Base-by-base conservation (phyloP, 805 yeast genomes). In the Schizosaccharomyces osmophilus region DNA sequence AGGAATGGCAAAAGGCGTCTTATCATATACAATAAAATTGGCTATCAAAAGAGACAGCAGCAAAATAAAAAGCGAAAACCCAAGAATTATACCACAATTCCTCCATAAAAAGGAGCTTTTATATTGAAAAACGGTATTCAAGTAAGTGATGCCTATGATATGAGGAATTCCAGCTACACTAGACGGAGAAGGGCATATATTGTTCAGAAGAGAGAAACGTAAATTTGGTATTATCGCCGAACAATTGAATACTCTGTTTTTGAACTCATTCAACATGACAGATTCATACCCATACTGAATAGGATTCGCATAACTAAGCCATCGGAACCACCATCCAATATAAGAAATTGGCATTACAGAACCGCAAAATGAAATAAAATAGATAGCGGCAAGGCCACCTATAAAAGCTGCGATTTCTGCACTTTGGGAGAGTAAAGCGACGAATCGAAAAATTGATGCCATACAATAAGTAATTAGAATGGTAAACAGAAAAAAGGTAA, bases 361-460 rank as follows among this genome's bases (percentile, higher is more conserved):
- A 32, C 87, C 85, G n/a, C 86, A 77, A 70, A 83, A 84, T 64
- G 81, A 72, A 29, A 78, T 73, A 63, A 79, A 67, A 3, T 75
- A 73, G 64, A 83, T 69, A 68, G 82, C 70, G 26, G 75, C 64
- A 17, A 82, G 64, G 71, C 86, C 84, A 9, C 82, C 79, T 31
- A 82, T 67, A 22, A 82, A 76, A 73, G 79, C 81, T 2, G 87
- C 87, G 51, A 75, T 73, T n/a, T 80, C 72, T 54, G 79, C 69
- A 13, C 77, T 72, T 32, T 78, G 76, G 59, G 78, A 70, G 24
- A 76, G 62, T 0, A 84, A 73, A 24, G 85, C 82, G 62, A 81
- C 68, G 64, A 78, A 69, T 24, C 78, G 74, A 72, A 84, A 84
- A 58, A 81, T 64, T 13, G 77, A 72, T 48, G 78, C 73, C 73